Evolutionary conservation across 2,329 filamentous ascomycete genomes (phyloP), one percentile per base, ranked within the genome.

Genomic region (Fusarium sp.): DNA sequence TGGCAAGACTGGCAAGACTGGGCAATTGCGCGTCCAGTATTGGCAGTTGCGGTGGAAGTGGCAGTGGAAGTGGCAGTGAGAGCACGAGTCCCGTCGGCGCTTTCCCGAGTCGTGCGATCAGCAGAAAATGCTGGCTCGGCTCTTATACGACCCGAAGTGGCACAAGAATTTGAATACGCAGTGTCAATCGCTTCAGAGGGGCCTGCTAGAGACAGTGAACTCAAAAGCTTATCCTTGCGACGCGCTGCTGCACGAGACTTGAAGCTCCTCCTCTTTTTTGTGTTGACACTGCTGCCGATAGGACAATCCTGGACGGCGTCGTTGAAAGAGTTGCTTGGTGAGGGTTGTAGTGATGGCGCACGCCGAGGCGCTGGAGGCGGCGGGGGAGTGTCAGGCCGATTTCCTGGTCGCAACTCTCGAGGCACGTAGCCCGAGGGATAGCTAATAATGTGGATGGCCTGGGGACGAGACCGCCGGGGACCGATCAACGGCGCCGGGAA

Each of bases 401-500:
- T 67, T 30, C 64, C 66, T 62, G 64, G 74, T 35, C 85, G 83
- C 52, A 87, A 76, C 67, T 88, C 86, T 67, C 82, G 82, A 20
- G 86, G 86, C 27, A 87, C 80, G 77, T 85, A 85, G 63, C 84
- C 84, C 3, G 83, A 76, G 4, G 84, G 84, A 64, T 83, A 85
- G 32, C 83, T 84, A 70, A 84, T 75, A 63, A 85, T 83, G 78
- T 85, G 83, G 65, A 85, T 85, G 41, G 84, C 80, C 73, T 85
- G 83, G 13, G 83, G 83, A 39, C 84, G 80, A 39, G 81, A 78
- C 71, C 84, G 79, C 58, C 84, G 80, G 43, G 83, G 82, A 52
- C 81, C 82, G 71, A 85, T 85, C 43, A 83, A 80, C 39, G 84
- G 84, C 50, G 79, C 68, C 10, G 84, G 84, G 60, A 85, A 79